A percentile compares a stretch with the other conserved stretches of the same genome.
Evolutionary conservation across 2,329 filamentous ascomycete genomes (phyloP).

Genomic region (Corynespora cassiicola): DNA sequence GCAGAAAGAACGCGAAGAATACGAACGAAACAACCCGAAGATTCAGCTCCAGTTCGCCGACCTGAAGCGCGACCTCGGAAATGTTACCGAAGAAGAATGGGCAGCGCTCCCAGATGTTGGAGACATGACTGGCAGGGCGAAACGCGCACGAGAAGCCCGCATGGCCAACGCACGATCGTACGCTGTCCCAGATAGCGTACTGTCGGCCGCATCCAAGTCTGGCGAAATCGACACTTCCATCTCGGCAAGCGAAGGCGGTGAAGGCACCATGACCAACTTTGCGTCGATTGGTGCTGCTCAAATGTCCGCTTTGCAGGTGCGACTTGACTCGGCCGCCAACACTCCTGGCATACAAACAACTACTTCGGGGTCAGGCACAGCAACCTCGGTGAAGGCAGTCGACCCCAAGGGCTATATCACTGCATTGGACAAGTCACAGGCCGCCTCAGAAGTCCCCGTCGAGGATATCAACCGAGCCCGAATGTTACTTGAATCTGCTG

Average conservation of each 20-base stretch:
- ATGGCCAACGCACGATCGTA: slow-evolving; percentile 76
- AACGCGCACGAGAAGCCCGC: slow-evolving; percentile 81
- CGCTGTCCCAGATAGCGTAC: slow-evolving; percentile 93
- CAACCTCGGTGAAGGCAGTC: slow-evolving; percentile 90
- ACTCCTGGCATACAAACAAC: slow-evolving; percentile 68
- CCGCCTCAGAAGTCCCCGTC: slow-evolving; percentile 75
- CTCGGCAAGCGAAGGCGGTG: slow-evolving; percentile 66
- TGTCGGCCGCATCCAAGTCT: slow-evolving; percentile 82
- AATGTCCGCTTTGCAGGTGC: slow-evolving; percentile 94
- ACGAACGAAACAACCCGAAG: slow-evolving; percentile 97
- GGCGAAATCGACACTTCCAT: slow-evolving; percentile 87
- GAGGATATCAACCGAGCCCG: slow-evolving; percentile 95
- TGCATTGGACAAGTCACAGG: slow-evolving; percentile 80
- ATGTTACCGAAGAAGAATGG: slow-evolving; percentile 95
- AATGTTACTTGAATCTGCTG: slow-evolving; percentile 91
- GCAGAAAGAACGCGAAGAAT: slow-evolving; percentile 87
- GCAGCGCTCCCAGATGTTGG: slow-evolving; percentile 93
- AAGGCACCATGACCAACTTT: slow-evolving; percentile 97
- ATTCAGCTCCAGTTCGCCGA: slow-evolving; percentile 98
- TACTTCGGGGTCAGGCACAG: slow-evolving; percentile 69
- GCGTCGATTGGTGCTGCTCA: slow-evolving; percentile 95
- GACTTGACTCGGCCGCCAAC: slow-evolving; percentile 82
- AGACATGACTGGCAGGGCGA: slow-evolving; percentile 93
- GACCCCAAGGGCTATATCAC: slow-evolving; percentile 97
- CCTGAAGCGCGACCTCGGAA: slow-evolving; percentile 86